Conservation (phyloP, 2,329 filamentous ascomycete genomes). For the Samsoniella hepiali region DNA sequence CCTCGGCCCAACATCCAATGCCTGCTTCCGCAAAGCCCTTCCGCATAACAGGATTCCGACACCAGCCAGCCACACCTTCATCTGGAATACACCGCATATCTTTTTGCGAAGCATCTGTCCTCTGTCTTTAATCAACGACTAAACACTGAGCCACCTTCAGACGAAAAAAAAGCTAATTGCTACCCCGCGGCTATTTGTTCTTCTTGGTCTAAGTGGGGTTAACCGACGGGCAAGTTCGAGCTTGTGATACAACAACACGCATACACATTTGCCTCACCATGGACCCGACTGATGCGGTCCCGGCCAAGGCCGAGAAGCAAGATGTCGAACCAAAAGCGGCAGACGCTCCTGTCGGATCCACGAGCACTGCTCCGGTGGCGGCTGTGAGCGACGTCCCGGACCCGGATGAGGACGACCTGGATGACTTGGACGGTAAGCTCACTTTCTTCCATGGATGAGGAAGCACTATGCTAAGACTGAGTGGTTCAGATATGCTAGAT, state of each 20-base stretch:
- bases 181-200: conserved; percentile 3
- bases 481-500: conserved; percentile 76
- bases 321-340: conserved; percentile 24
- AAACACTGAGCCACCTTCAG: neutral
- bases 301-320: conserved; percentile 26
- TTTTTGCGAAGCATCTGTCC: neutral
- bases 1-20: conserved; percentile 16
- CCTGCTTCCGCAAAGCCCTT: conserved; percentile 4
- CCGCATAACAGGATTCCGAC: neutral
- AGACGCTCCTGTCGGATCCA: conserved; percentile 16
- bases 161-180: neutral
- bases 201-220: conserved; percentile 8
- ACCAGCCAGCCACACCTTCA: neutral
- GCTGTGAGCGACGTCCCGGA: conserved; percentile 65
- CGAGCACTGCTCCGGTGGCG: conserved; percentile 22
- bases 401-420: conserved; percentile 86
- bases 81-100: neutral
- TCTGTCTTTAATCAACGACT: no score
- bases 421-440: conserved; percentile 78
- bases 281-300: conserved; percentile 22
- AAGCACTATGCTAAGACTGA: conserved; percentile 14
- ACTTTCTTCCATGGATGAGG: neutral
- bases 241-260: conserved; percentile 16
- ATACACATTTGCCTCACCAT: conserved; percentile 22
- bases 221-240: neutral